Evolutionary conservation across 1,139 yeast genomes (phyloP), one percentile per base, ranked within the genome.

Genomic region (Pneumocystis canis): DNA sequence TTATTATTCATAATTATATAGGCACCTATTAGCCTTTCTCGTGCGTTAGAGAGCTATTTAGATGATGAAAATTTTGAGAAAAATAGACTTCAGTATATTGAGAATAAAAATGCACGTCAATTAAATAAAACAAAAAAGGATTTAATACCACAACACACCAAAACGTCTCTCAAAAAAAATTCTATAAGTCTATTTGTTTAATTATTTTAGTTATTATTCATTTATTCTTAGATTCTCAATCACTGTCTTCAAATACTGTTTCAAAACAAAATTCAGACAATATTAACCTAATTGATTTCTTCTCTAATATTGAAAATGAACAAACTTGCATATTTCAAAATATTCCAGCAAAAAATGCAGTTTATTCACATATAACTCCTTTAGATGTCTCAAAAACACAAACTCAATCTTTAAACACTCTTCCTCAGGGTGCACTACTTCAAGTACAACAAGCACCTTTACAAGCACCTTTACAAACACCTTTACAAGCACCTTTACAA

Each of bases 11-110:
- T 47, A 5, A 11, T 11, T 25, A 9, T 9, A 0, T 25, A 37
- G 47, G 66, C 97, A 0, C 97, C 97, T 16, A 90, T 97, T 1
- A 94, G 96, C 33, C 79, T 92, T 69, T 87, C 96, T 7, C 80
- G 84, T 57, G 85, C 95, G 16, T 79, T 92, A 64, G 95, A 89
- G 71, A 97, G 90, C 69, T 94, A 92, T 73, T 77, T 92, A 69
- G 81, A 84, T 70, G 96, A 87, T 72, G 88, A 88, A n/a, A 86
- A 85, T 70, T 88, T 87, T 73, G 96, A 88, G 70, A 75, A 77
- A 9, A 89, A 88, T 71, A 82, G 95, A 73, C 77, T 83, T 66
- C 95, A 87, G 70, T 89, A 86, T 70, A 73, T 89, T 4, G 94
- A 87, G 70, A 84, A 78, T 71, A 79, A 78, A 63, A 78, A 74